Evolutionary conservation across 108 stramenopile genomes (phyloP).

Genomic region (Nitzschia inconspicua): DNA sequence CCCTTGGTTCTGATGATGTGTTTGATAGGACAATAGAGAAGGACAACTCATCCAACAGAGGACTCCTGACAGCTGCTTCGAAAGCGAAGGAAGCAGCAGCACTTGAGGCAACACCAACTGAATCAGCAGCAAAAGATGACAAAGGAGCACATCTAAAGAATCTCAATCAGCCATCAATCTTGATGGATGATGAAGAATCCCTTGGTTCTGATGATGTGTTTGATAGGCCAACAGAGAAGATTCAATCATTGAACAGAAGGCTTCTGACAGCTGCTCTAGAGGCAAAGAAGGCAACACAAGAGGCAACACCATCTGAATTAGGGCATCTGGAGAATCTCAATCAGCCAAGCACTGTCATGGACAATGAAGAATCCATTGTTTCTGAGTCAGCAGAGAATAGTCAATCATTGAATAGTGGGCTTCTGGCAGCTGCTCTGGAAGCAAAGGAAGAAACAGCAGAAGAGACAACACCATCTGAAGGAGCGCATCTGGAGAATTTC

Average conservation of each 20-base stretch:
- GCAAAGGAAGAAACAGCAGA: neutral
- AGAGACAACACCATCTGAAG: neutral
- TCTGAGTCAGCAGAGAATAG: slow-evolving; percentile 1
- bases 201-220: slow-evolving; percentile 8
- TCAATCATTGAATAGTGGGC: neutral
- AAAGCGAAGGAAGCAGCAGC: no score
- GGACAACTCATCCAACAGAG: no score
- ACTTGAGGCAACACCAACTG: no score
- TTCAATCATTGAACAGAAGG: no score
- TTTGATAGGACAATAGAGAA: no score
- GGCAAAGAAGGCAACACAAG: neutral
- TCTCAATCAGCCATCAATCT: no score
- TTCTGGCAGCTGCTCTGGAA: neutral
- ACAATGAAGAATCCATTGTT: neutral
- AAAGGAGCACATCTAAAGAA: no score
- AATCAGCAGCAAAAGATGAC: no score
- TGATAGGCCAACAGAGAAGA: slow-evolving; percentile 4
- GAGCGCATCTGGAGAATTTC: neutral
- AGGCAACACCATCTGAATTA: neutral
- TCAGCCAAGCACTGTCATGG: neutral
- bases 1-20: no score
- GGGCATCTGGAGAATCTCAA: neutral
- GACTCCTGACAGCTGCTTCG: no score
- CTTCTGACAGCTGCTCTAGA: neutral
- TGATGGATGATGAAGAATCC: slow-evolving; percentile 5